Percentiles rank a stretch among this genome's conserved stretches.
Conservation (phyloP, 164 flowering plant genomes). For the Vitis amurensis region DNA sequence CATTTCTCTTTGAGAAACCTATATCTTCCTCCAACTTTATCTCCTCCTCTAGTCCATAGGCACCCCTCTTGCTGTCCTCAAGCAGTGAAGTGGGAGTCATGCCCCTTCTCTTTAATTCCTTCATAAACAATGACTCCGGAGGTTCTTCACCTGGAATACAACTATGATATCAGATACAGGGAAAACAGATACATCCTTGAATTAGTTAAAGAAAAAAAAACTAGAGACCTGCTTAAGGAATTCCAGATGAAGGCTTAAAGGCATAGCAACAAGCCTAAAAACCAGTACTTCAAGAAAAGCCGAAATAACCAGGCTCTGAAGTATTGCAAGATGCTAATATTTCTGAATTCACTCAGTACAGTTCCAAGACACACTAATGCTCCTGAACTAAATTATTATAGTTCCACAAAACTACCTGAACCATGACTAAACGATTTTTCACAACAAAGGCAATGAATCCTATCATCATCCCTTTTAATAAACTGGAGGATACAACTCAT, state of each 20-base stretch:
- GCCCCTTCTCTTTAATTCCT: slow-evolving; percentile 84
- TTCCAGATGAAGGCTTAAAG: background rate
- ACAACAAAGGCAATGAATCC: background rate
- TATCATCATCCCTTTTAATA: background rate
- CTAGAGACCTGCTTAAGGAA: background rate
- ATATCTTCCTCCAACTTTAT: slow-evolving; percentile 43
- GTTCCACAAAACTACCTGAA: background rate
- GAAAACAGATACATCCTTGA: background rate
- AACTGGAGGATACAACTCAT: background rate
- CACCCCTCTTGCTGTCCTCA: slow-evolving; percentile 58
- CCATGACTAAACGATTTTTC: background rate
- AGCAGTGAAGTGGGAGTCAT: slow-evolving; percentile 85
- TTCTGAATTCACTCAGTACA: background rate
- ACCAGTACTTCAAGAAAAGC: background rate
- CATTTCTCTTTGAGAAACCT: slow-evolving; percentile 48
- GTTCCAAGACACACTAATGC: background rate
- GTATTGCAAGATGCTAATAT: background rate
- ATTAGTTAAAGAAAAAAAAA: background rate
- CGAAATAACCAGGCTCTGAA: background rate
- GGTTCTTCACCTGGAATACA: slow-evolving; percentile 80
- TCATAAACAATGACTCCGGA: slow-evolving; percentile 94
- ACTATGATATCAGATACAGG: background rate
- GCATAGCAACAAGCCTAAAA: background rate
- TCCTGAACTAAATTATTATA: background rate
- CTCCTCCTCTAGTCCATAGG: slow-evolving; percentile 40